These are phyloP conservation scores for Mycena kentingensis DNA, from an alignment of 768 basidiomycete genomes.

Conservation along the genomic window DNA sequence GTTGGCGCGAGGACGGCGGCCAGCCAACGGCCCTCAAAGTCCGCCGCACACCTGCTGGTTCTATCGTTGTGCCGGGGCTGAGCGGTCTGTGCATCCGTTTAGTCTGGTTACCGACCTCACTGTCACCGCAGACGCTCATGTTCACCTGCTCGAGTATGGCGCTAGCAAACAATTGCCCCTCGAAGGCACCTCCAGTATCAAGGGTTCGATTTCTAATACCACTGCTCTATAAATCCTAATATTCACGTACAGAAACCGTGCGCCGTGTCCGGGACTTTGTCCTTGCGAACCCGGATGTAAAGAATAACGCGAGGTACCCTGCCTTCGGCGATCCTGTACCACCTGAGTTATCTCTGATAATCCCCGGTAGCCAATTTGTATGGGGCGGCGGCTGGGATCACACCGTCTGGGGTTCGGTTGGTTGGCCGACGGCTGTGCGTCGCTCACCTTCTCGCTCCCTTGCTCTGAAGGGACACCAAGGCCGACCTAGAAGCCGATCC, in stretches of 20 bases:
- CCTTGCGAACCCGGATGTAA: conserved; percentile 53
- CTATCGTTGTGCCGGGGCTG: conserved; percentile 72
- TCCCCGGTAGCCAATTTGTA: too few relatives aligned
- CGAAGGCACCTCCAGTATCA: conserved; percentile 57
- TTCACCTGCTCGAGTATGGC: conserved; percentile 80
- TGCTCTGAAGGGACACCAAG: too few relatives aligned
- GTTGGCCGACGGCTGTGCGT: conserved; percentile 79
- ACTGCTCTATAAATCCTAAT: conserved; percentile 39
- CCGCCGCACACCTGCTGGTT: conserved; percentile 53
- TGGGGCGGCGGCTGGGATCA: conserved; percentile 95
- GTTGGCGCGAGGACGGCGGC: conserved; percentile 38
- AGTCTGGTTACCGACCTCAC: conserved; percentile 8
- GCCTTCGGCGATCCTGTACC: too few relatives aligned
- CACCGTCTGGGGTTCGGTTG: conserved; percentile 63
- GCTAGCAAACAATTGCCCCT: conserved; percentile 64
- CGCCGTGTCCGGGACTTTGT: conserved; percentile 62
- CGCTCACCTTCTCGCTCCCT: too few relatives aligned
- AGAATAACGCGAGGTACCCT: conserved; percentile 48
- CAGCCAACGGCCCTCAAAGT: conserved; percentile 33
- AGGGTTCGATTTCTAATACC: conserved; percentile 42
- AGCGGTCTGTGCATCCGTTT: conserved; percentile 58
- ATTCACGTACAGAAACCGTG: conserved; percentile 70
- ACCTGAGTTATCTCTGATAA: too few relatives aligned
- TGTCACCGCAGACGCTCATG: conserved; percentile 65
- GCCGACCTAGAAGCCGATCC: conserved; percentile 74